Conservation (phyloP, 2,329 filamentous ascomycete genomes). For the Penicillium rolfsii region DNA sequence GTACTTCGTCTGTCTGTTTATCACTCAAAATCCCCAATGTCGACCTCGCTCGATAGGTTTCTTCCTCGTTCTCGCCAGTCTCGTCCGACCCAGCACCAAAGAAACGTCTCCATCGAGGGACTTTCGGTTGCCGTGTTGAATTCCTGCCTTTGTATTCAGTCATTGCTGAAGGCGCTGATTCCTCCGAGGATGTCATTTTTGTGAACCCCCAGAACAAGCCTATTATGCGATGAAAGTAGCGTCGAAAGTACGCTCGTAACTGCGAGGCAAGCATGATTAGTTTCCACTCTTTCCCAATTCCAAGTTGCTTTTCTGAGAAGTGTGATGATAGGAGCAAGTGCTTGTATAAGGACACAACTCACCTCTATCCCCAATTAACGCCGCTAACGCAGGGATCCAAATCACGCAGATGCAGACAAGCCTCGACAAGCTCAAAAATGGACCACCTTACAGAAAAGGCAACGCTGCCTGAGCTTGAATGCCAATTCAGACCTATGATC, state of each 20-base stretch:
- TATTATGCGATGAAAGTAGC: background rate
- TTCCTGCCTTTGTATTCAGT: background rate
- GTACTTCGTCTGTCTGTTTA: constrained; percentile 79
- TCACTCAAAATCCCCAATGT: constrained; percentile 83
- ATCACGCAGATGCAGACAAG: background rate
- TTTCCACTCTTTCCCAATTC: background rate
- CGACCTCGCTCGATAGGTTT: constrained; percentile 50
- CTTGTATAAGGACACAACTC: background rate
- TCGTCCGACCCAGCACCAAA: constrained; percentile 16
- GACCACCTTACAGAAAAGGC: background rate
- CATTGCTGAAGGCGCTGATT: constrained; percentile 7
- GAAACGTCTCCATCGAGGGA: constrained; percentile 27
- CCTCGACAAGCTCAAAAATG: constrained; percentile 2
- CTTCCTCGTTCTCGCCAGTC: constrained; percentile 19
- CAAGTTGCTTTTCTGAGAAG: background rate
- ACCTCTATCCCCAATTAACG: constrained; percentile 7
- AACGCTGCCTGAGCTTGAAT: background rate
- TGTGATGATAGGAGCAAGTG: background rate
- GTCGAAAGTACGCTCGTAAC: background rate
- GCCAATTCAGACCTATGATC: background rate
- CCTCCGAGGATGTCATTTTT: constrained; percentile 14
- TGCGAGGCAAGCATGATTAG: constrained; percentile 2
- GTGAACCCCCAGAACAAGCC: background rate
- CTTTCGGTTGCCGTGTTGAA: background rate
- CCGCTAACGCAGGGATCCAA: constrained; percentile 4